These are phyloP conservation scores for Fraxinus baroniana DNA, from an alignment of 305 asterid species.

Conservation along the genomic window DNA sequence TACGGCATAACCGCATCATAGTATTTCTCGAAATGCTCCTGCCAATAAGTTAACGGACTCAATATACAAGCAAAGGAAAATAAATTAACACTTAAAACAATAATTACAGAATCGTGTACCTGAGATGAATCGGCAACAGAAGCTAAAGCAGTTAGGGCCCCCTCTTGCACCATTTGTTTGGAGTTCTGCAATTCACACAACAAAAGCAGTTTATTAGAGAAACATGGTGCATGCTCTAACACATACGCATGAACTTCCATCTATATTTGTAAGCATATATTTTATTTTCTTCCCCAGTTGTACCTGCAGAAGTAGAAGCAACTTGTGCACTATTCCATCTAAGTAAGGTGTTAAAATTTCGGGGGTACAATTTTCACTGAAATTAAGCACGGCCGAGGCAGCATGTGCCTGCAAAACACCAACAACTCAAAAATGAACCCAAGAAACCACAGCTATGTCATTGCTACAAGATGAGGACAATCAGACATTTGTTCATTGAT, in stretches of 20 bases:
- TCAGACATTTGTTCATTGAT: neutral
- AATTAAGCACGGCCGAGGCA: constrained; percentile 98
- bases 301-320: constrained; percentile 89
- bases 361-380: constrained; percentile 96
- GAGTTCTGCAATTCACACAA: constrained; percentile 62
- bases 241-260: neutral
- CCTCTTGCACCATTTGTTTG: constrained; percentile 99
- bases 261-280: neutral
- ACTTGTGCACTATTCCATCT: constrained; percentile 86
- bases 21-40: constrained; percentile 90
- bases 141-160: constrained; percentile 96
- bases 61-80: constrained; percentile 11
- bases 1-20: constrained; percentile 90
- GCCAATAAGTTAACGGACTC: constrained; percentile 24
- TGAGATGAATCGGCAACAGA: constrained; percentile 99
- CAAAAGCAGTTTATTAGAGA: constrained; percentile 19
- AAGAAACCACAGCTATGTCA: neutral
- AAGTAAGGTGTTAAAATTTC: constrained; percentile 88
- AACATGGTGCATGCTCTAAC: neutral
- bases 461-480: neutral
- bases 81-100: constrained; percentile 3
- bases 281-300: neutral
- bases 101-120: constrained; percentile 38
- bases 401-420: constrained; percentile 82
- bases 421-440: neutral